Evolutionary conservation across 306 rosid genomes (phyloP).

Genomic region (Vigna hirtella): DNA sequence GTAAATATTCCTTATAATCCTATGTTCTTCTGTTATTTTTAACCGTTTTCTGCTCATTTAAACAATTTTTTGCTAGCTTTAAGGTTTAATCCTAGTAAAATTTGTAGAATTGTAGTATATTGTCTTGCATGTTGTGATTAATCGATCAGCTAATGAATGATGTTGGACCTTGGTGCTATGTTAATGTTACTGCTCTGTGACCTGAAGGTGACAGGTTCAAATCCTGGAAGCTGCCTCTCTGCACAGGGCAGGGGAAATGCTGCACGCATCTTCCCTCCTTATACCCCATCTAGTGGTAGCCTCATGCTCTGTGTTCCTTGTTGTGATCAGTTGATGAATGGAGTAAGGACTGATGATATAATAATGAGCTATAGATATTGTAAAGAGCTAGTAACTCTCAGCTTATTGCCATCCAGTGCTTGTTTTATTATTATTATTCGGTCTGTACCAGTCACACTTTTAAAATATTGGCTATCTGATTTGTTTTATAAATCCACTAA

Average conservation of each 20-base stretch:
- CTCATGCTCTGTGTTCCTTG: not conserved
- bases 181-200: not conserved
- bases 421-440: not conserved
- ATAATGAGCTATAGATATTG: not conserved
- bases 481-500: slow-evolving; percentile 8
- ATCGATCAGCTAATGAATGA: not conserved
- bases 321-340: slow-evolving; percentile 33
- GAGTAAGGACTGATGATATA: not conserved
- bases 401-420: slow-evolving; percentile 7
- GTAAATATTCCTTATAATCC: slow-evolving; percentile 1
- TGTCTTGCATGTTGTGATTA: slow-evolving; percentile 29
- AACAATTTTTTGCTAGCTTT: not conserved
- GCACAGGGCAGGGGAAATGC: slow-evolving; percentile 14
- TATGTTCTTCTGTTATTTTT: slow-evolving; percentile 1
- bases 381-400: slow-evolving; percentile 15
- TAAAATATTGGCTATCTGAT: not conserved
- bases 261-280: not conserved
- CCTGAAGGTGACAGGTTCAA: not conserved
- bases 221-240: not conserved
- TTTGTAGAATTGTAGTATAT: not conserved
- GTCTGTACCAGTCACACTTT: slow-evolving; percentile 13
- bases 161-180: not conserved
- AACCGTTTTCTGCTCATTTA: slow-evolving; percentile 32
- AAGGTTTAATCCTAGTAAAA: not conserved
- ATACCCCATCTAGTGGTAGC: not conserved